Conservation (phyloP, 257 asterid genomes). For the Primulina eburnea region DNA sequence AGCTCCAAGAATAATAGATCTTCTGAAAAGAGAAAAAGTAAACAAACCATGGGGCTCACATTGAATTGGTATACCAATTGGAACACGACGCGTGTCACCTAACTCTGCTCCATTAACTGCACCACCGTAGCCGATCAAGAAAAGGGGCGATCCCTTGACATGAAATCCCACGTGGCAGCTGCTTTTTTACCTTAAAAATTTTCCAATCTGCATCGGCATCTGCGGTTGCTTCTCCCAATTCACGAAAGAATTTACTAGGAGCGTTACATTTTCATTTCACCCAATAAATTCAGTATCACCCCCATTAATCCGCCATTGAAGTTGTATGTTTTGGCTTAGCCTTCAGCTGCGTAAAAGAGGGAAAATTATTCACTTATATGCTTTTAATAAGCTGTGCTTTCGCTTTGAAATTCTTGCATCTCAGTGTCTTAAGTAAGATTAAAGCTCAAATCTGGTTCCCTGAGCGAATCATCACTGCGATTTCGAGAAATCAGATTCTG, state of each 20-base stretch:
- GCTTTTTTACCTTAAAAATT: not conserved
- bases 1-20: not conserved
- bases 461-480: not conserved
- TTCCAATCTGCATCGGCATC: not conserved
- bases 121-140: not conserved
- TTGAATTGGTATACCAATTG: too few relatives aligned
- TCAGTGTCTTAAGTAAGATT: conserved; percentile 5
- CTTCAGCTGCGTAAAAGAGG: not conserved
- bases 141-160: too few relatives aligned
- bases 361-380: not conserved
- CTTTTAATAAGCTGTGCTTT: conserved; percentile 13
- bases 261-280: not conserved
- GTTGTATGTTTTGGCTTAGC: not conserved
- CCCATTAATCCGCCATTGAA: not conserved
- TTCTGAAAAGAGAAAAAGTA: too few relatives aligned
- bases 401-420: conserved; percentile 15
- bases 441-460: conserved; percentile 13
- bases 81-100: not conserved
- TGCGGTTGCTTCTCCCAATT: not conserved
- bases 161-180: not conserved
- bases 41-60: too few relatives aligned
- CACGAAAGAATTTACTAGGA: not conserved
- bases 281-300: not conserved
- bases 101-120: not conserved
- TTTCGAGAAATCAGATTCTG: not conserved